A percentile compares a stretch with the other conserved stretches of the same genome.
Conservation (phyloP, 176 grass and related monocot species). For the Oryza glumipatula region DNA sequence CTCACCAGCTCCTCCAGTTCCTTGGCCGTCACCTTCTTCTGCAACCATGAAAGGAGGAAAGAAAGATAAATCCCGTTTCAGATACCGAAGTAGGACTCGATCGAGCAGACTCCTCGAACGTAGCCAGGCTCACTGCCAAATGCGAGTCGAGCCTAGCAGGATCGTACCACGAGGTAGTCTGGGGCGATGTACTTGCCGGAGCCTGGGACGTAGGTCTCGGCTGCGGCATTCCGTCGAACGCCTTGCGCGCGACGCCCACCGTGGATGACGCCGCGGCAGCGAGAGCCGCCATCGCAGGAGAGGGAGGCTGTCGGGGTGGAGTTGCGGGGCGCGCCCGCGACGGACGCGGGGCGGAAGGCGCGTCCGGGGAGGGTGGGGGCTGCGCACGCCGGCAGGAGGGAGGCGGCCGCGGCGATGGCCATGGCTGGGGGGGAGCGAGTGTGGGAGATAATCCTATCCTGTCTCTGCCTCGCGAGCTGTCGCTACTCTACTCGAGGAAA, state of each 20-base stretch:
- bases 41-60: slow-evolving; percentile 18
- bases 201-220: slow-evolving; percentile 45
- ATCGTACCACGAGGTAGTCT: slow-evolving; percentile 61
- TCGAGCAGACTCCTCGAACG: no score
- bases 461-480: neutral
- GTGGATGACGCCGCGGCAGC: neutral
- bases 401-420: slow-evolving; percentile 34
- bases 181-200: slow-evolving; percentile 57
- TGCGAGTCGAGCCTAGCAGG: no score
- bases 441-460: slow-evolving; percentile 52
- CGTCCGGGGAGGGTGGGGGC: neutral
- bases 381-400: slow-evolving; percentile 11
- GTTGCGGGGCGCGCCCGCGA: neutral
- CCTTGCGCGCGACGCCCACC: slow-evolving; percentile 9
- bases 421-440: neutral
- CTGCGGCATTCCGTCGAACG: slow-evolving; percentile 45
- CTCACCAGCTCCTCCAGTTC: slow-evolving; percentile 59
- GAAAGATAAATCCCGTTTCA: no score
- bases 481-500: no score
- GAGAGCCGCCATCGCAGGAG: neutral
- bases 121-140: no score
- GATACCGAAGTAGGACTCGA: no score
- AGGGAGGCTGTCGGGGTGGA: neutral
- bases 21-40: slow-evolving; percentile 74
- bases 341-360: neutral